phyloP scores from a whole-genome alignment of 495 filamentous ascomycete genomes.

The Corynascus novoguineensis region DNA sequence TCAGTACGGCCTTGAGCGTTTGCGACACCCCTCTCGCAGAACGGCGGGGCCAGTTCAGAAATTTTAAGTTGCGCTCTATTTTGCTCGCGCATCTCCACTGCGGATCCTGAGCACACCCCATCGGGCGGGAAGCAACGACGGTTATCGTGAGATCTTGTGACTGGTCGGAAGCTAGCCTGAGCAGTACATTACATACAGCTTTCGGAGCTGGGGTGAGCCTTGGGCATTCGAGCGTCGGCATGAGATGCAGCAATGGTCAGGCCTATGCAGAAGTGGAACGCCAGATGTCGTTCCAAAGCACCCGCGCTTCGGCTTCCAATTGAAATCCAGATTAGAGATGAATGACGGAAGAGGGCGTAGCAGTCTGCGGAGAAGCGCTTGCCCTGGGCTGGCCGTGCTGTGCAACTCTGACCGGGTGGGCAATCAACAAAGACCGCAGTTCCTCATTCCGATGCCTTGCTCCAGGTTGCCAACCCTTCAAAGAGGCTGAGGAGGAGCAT shows the following conservation, averaged over 20 bases:
- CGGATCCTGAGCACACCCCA: not conserved
- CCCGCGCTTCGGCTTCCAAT: not conserved
- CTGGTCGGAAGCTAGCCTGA: slow-evolving; percentile 16
- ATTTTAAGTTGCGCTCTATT: slow-evolving; percentile 11
- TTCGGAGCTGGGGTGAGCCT: too few species aligned
- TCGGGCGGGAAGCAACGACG: slow-evolving; percentile 2
- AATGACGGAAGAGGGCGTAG: not conserved
- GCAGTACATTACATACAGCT: too few species aligned
- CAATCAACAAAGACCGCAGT: not conserved
- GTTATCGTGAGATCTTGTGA: slow-evolving; percentile 7
- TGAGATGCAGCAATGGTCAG: too few species aligned
- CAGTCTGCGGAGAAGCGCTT: not conserved
- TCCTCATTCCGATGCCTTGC: too few species aligned
- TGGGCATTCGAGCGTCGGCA: too few species aligned
- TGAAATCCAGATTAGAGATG: not conserved
- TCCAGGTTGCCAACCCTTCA: not conserved
- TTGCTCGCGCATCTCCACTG: not conserved
- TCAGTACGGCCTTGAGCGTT: too few species aligned
- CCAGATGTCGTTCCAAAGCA: not conserved
- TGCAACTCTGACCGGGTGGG: not conserved
- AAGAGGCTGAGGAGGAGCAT: not conserved
- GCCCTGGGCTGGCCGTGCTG: not conserved
- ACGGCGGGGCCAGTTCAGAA: not conserved
- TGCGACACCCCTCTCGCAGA: not conserved
- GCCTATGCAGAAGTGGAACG: too few species aligned